These are phyloP conservation scores for Gracilaria vermiculophylla DNA, from an alignment of 23 red algal species.

Conservation along the genomic window DNA sequence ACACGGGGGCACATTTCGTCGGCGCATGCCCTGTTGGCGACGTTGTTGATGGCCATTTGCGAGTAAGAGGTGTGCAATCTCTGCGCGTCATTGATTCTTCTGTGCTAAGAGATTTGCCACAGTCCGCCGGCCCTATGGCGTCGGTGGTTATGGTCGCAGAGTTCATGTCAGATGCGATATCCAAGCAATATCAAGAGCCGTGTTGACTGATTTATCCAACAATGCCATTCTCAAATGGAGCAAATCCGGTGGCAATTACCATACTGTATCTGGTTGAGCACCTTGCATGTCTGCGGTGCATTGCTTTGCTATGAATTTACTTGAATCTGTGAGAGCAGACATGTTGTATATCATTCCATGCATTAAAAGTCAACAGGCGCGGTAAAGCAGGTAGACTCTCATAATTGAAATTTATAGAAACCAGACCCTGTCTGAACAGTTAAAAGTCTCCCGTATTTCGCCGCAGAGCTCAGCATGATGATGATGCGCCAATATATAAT, in stretches of 20 bases:
- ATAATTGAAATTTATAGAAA: no score
- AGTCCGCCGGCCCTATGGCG: slow-evolving; percentile 58
- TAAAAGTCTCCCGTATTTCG: no score
- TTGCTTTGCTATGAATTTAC: no score
- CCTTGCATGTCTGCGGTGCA: no score
- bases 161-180: slow-evolving; percentile 16
- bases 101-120: slow-evolving; percentile 24
- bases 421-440: no score
- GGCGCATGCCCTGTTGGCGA: slow-evolving; percentile 33
- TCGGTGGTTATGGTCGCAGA: slow-evolving; percentile 49
- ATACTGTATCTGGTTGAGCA: no score
- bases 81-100: slow-evolving; percentile 67
- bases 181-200: not conserved
- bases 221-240: no score
- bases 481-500: not conserved
- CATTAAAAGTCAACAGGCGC: no score
- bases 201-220: not conserved
- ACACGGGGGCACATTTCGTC: slow-evolving; percentile 29
- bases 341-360: no score
- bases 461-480: not conserved
- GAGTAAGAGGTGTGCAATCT: slow-evolving; percentile 39
- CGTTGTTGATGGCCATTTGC: slow-evolving; percentile 14
- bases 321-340: no score
- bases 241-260: no score
- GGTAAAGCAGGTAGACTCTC: no score